Conservation (phyloP, 192 early-diverging fungal species). For the Dissophora globulifera region DNA sequence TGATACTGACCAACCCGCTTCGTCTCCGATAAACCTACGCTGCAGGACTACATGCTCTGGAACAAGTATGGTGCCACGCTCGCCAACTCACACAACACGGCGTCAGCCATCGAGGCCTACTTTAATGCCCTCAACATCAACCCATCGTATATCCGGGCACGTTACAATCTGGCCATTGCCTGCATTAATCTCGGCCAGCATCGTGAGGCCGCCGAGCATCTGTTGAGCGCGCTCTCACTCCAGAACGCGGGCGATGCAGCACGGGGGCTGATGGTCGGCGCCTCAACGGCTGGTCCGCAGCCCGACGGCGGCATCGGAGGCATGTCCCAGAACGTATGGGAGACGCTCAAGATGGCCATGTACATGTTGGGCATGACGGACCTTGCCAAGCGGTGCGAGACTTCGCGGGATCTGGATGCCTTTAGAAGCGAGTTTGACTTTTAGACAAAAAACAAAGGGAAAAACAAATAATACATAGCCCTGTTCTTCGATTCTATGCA, state of each 20-base stretch:
- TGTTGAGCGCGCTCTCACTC: constrained; percentile 86
- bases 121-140: constrained; percentile 94
- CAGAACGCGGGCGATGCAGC: constrained; percentile 72
- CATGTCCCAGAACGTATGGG: constrained; percentile 86
- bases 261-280: constrained; percentile 38
- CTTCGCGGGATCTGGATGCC: constrained; percentile 73
- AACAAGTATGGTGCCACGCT: constrained; percentile 97
- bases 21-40: too few species aligned
- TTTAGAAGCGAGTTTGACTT: constrained; percentile 92
- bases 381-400: constrained; percentile 83
- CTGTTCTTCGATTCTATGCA: too few species aligned
- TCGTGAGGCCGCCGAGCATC: constrained; percentile 90
- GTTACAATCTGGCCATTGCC: constrained; percentile 95
- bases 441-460: too few species aligned
- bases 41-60: constrained; percentile 92
- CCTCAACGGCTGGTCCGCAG: constrained; percentile 45
- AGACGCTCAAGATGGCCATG: constrained; percentile 80
- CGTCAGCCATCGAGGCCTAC: constrained; percentile 91
- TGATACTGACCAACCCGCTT: too few species aligned
- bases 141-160: constrained; percentile 92
- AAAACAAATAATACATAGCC: too few species aligned
- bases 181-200: constrained; percentile 92
- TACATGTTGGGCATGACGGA: constrained; percentile 83
- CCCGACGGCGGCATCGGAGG: constrained; percentile 56
- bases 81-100: constrained; percentile 84